Percentiles rank a stretch among this genome's conserved stretches.
Conservation (phyloP, 306 rosid genomes). For the Prosopis cineraria region DNA sequence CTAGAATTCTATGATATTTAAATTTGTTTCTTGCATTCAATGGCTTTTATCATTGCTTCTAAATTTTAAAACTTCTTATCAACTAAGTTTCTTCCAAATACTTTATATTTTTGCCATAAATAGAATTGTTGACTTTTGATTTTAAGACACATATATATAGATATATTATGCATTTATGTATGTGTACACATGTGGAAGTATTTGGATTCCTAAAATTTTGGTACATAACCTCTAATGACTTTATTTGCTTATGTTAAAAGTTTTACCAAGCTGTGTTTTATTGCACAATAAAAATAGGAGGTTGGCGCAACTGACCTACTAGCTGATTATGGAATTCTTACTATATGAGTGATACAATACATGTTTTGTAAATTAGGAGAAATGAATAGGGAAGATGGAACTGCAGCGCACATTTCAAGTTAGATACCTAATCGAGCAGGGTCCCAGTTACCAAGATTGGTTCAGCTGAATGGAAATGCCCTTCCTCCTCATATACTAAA, state of each 20-base stretch:
- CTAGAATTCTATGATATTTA: constrained; percentile 1
- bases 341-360: constrained; percentile 36
- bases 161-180: not conserved
- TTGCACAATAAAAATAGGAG: constrained; percentile 16
- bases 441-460: constrained; percentile 57
- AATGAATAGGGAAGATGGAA: constrained; percentile 42
- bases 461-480: constrained; percentile 63
- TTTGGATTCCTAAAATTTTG: not conserved
- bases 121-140: constrained; percentile 33
- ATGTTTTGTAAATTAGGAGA: not conserved
- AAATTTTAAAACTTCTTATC: not conserved
- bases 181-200: not conserved
- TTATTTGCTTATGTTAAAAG: not conserved
- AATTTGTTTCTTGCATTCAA: constrained; percentile 21
- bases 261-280: not conserved
- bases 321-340: constrained; percentile 31
- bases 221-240: not conserved
- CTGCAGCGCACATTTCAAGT: constrained; percentile 71
- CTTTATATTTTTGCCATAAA: not conserved
- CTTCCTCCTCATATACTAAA: constrained; percentile 58
- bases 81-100: not conserved
- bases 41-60: constrained; percentile 18
- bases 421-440: constrained; percentile 77
- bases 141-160: not conserved
- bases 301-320: constrained; percentile 12